Percentiles rank a stretch among this genome's conserved stretches.
Evolutionary conservation across 2,329 filamentous ascomycete species (phyloP).

Genomic region (Neopestalotiopsis sp.): DNA sequence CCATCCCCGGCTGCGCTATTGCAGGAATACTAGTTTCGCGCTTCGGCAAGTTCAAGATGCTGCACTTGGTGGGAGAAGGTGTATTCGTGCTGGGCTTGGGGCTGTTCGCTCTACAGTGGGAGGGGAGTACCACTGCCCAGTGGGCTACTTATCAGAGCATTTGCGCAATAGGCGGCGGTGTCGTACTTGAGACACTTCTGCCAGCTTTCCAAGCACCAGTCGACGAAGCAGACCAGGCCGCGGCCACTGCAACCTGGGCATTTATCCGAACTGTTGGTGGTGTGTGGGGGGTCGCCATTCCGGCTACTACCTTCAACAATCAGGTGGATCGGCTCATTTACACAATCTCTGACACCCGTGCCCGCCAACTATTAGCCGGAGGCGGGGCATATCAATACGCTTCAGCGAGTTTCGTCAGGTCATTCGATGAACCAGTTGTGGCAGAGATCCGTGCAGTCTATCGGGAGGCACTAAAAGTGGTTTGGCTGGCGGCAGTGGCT

Average conservation of each 20-base stretch:
- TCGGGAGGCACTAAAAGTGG: background rate
- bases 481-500: background rate
- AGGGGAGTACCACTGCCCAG: background rate
- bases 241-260: slow-evolving; percentile 38
- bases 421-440: background rate
- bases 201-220: slow-evolving; percentile 44
- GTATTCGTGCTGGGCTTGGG: background rate
- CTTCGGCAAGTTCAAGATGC: background rate
- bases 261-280: slow-evolving; percentile 47
- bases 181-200: slow-evolving; percentile 40
- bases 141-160: slow-evolving; percentile 28
- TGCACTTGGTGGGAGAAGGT: background rate
- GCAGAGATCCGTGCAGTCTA: background rate
- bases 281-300: slow-evolving; percentile 47
- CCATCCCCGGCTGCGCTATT: slow-evolving; percentile 62
- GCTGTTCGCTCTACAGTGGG: background rate
- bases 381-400: background rate
- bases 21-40: slow-evolving; percentile 17
- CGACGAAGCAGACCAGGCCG: slow-evolving; percentile 33
- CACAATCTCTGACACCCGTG: background rate
- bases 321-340: background rate
- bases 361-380: background rate
- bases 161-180: slow-evolving; percentile 40
- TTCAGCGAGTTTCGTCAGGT: background rate
- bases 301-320: slow-evolving; percentile 39